Evolutionary conservation across 352 stramenopile species (phyloP), one percentile per base, ranked within the genome.

Genomic region (Pythium grandisporangium): DNA sequence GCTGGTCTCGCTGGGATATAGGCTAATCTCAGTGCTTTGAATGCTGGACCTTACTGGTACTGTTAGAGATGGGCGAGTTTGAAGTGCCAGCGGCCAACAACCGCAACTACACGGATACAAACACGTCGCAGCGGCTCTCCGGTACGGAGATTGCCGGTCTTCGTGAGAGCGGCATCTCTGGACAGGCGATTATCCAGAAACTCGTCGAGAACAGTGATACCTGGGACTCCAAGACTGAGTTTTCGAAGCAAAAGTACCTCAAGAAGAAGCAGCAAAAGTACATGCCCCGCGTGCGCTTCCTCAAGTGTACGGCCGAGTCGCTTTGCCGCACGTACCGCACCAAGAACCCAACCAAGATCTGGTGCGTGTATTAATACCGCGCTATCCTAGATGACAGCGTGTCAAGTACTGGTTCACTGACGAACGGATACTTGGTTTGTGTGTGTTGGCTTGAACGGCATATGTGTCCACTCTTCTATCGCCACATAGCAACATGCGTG

Each of bases 231-330:
- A 98, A 97, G 67, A 98, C 92, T 2, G 84, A 95, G 41, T 98
- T 97, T 40, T 96, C 84, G 42, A 96, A 98, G 65, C 88, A 96
- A 50, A 98, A 98, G 50, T 98, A 98, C 63, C 80, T 97, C 35
- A 91, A 89, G 48, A 92, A 94, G 51, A 98, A 98, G 66, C 88
- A 97, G 63, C 68, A 92, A 49, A 96, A 95, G 60, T 93, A 92
- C 62, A 93, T 93, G 74, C 79, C 79, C 2, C 79, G 79, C 38
- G 79, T 93, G 50, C 72, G 75, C 19, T 78, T 88, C 51, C 53
- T 91, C 38, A 70, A 83, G 23, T 95, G 89, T 52, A 97, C 87
- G 24, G 74, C 80, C n/a, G 65, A 82, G 43, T 88, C 84, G 29
- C 66, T 97, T 2, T 96, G 87, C 45, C 64, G 77, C 46, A 91